Percentiles rank a stretch among this genome's conserved stretches.
Conservation (phyloP, 1,284 basidiomycete species). For the Polyporus tsugae region DNA sequence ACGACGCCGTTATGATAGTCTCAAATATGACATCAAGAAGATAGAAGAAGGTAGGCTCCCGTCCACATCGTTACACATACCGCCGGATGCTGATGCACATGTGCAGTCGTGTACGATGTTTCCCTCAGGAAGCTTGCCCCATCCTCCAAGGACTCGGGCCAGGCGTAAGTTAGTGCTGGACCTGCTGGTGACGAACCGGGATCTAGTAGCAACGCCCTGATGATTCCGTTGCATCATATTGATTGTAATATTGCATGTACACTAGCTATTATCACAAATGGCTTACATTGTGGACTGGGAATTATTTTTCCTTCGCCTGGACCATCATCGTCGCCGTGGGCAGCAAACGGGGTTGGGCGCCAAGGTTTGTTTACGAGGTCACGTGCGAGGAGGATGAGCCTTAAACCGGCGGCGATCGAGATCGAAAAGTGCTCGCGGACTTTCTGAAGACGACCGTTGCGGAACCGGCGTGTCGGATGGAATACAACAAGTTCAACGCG, state of each 20-base stretch:
- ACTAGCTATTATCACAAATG: background rate
- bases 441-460: slow-evolving; percentile 29
- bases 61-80: slow-evolving; percentile 6
- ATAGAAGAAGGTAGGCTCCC: slow-evolving; percentile 79
- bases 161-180: background rate
- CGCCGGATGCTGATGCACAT: background rate
- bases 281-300: background rate
- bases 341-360: background rate
- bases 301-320: background rate
- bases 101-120: slow-evolving; percentile 83
- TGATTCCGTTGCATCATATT: background rate
- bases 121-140: slow-evolving; percentile 75
- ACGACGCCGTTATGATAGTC: slow-evolving; percentile 80
- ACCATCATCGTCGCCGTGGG: background rate
- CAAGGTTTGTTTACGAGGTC: slow-evolving; percentile 17
- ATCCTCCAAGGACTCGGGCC: slow-evolving; percentile 19
- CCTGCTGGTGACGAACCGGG: background rate
- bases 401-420: slow-evolving; percentile 29
- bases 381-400: slow-evolving; percentile 18
- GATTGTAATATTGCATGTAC: background rate
- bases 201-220: background rate
- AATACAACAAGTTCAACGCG: slow-evolving; percentile 30
- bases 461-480: slow-evolving; percentile 36
- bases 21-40: slow-evolving; percentile 91
- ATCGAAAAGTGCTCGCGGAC: slow-evolving; percentile 33